Evolutionary conservation across 495 filamentous ascomycete genomes (phyloP), one percentile per base, ranked within the genome.

Genomic region (Hypoxylon crocopeplum): DNA sequence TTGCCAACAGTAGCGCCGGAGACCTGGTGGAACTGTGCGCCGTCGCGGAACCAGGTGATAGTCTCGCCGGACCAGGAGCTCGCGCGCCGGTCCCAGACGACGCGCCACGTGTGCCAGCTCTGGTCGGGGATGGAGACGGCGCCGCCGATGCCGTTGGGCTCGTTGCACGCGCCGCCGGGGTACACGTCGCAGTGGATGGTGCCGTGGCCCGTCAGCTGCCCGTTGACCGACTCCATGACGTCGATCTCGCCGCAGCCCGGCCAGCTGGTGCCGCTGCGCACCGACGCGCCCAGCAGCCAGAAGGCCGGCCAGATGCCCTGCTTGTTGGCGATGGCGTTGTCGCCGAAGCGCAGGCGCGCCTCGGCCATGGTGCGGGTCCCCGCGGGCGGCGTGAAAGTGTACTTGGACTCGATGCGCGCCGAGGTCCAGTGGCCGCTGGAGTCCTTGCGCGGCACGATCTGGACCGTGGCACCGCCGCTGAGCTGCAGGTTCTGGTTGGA

Each of bases 271-370:
- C n/a, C 90, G 84, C 32, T 82, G 56, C 88, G 87, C 27, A 81
- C 83, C 41, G 76, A 78, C 13, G 77, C 69, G 1, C 80, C 80
- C n/a, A 83, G 70, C 24, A 79, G 48, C 80, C 79, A 83, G 66
- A 81, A 83, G 0, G 79, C 80, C 0, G 80, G 80, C 80, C 80
- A 83, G 62, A 82, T 75, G 5, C 80, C 80, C 57, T 76, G 69
- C 64, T 81, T 77, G 13, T 69, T 64, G n/a, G 34, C 33, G 21
- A 53, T 39, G 8, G 56, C 10, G 56, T 73, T 74, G 39, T 50
- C 56, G 27, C 80, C 80, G 48, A 82, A 75, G 12, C 75, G 70
- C 27, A 82, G 68, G 27, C 53, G 41, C 11, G 75, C 71, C 70
- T 82, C 75, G 11, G 72, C 72, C 32, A 78, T 63, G 6, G 79